A percentile compares a stretch with the other conserved stretches of the same genome.
These are phyloP conservation scores for Schwanniomyces yamadae DNA, from an alignment of 805 yeast genomes.

Conservation along the genomic window DNA sequence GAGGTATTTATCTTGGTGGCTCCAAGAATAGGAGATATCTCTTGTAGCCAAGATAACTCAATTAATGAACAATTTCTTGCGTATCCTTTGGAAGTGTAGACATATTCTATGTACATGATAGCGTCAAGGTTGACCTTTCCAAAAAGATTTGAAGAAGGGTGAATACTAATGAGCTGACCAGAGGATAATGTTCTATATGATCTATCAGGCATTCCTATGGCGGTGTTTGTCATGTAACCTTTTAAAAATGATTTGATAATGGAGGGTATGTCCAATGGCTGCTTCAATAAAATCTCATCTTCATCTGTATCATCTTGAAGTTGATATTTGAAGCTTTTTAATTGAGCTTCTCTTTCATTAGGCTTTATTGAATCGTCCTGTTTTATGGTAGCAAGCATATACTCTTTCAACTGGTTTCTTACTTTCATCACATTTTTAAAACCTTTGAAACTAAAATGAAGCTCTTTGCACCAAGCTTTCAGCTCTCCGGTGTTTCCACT, in stretches of 20 bases:
- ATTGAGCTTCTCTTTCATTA: constrained; percentile 25
- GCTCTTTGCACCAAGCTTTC: constrained; percentile 79
- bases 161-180: constrained; percentile 84
- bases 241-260: constrained; percentile 75
- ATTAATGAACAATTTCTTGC: constrained; percentile 86
- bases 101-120: constrained; percentile 92
- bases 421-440: constrained; percentile 75
- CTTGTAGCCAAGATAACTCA: constrained; percentile 83
- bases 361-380: constrained; percentile 34
- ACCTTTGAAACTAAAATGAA: constrained; percentile 75
- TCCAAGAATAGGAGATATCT: constrained; percentile 64
- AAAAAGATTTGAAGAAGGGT: constrained; percentile 86
- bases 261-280: constrained; percentile 49
- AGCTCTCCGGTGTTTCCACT: constrained; percentile 48
- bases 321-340: constrained; percentile 25
- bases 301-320: constrained; percentile 21
- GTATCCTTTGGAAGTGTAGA: constrained; percentile 88
- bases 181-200: constrained; percentile 82
- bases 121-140: constrained; percentile 75
- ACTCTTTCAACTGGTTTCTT: constrained; percentile 69
- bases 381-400: constrained; percentile 53
- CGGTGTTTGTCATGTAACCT: constrained; percentile 87
- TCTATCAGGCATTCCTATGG: constrained; percentile 92
- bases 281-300: constrained; percentile 15
- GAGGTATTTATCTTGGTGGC: constrained; percentile 31